Evolutionary conservation across 176 grass and related monocot genomes (phyloP).

Genomic region (Tuctoria greenei): DNA sequence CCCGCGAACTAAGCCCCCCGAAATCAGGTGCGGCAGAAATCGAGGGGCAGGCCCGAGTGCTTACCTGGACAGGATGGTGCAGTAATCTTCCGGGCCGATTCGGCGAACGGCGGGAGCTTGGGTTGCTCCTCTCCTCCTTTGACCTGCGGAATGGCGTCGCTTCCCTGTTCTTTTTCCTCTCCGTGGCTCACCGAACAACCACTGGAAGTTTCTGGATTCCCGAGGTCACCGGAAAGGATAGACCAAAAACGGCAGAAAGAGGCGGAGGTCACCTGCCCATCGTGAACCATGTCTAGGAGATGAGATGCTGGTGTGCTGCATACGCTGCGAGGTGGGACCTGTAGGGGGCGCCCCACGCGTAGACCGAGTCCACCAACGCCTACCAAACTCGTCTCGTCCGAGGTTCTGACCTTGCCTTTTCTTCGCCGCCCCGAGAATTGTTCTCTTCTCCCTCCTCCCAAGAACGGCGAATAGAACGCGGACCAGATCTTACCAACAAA

Average conservation of each 20-base stretch:
- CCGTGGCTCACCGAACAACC: neutral
- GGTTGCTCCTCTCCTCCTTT: slow-evolving; percentile 14
- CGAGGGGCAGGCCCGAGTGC: neutral
- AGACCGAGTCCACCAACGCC: slow-evolving; percentile 19
- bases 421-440: neutral
- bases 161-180: neutral
- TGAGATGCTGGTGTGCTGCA: neutral
- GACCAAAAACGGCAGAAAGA: neutral
- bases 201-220: slow-evolving; percentile 28
- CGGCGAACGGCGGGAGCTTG: slow-evolving; percentile 1
- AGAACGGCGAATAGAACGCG: neutral
- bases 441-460: neutral
- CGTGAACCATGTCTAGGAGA: slow-evolving; percentile 16
- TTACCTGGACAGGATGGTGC: slow-evolving; percentile 8
- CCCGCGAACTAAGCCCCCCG: neutral
- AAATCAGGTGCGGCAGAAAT: neutral
- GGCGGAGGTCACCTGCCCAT: slow-evolving; percentile 4
- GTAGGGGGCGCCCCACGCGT: neutral
- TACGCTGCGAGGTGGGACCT: neutral
- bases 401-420: neutral
- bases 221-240: slow-evolving; percentile 13
- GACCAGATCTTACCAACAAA: slow-evolving; percentile 1
- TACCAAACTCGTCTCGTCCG: neutral
- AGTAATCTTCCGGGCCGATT: slow-evolving; percentile 1
- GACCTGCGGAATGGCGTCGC: slow-evolving; percentile 19